Percentiles rank a stretch among this genome's conserved stretches.
phyloP scores from a whole-genome alignment of 306 rosid species.

The Begonia masoniana region DNA sequence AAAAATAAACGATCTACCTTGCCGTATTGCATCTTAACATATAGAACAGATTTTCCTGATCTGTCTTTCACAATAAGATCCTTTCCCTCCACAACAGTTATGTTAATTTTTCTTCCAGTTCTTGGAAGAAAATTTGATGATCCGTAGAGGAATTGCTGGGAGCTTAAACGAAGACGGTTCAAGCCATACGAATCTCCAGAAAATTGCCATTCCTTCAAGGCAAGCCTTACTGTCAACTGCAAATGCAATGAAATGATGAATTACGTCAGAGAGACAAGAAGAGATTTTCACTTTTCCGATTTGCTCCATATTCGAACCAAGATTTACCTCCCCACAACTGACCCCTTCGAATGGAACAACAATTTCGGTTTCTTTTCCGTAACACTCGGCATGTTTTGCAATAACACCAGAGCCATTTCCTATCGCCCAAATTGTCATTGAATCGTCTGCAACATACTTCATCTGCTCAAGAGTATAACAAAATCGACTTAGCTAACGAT shows the following conservation, averaged over 20 bases:
- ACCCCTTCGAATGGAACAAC: constrained; percentile 88
- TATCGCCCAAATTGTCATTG: constrained; percentile 77
- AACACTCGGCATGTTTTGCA: constrained; percentile 51
- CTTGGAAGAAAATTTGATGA: constrained; percentile 48
- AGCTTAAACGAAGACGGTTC: constrained; percentile 20
- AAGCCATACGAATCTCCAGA: constrained; percentile 72
- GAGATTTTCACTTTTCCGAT: background rate
- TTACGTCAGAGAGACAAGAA: background rate
- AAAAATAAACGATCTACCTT: constrained; percentile 40
- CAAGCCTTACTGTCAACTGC: constrained; percentile 70
- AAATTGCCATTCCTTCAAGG: constrained; percentile 88
- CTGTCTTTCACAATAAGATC: constrained; percentile 59
- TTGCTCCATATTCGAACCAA: background rate
- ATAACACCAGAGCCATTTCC: constrained; percentile 71
- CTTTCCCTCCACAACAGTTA: constrained; percentile 73
- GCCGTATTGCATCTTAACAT: constrained; percentile 79
- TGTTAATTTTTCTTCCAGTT: constrained; percentile 75
- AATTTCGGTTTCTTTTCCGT: constrained; percentile 84
- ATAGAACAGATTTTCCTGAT: constrained; percentile 52
- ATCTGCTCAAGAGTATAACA: constrained; percentile 34
- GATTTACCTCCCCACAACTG: constrained; percentile 57
- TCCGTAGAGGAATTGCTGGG: constrained; percentile 43
- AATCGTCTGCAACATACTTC: constrained; percentile 86
- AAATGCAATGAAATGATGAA: constrained; percentile 8
- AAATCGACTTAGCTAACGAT: constrained; percentile 14